These are phyloP conservation scores for Excoecaria cochinchinensis DNA, from an alignment of 345 rosid genomes.

Conservation along the genomic window DNA sequence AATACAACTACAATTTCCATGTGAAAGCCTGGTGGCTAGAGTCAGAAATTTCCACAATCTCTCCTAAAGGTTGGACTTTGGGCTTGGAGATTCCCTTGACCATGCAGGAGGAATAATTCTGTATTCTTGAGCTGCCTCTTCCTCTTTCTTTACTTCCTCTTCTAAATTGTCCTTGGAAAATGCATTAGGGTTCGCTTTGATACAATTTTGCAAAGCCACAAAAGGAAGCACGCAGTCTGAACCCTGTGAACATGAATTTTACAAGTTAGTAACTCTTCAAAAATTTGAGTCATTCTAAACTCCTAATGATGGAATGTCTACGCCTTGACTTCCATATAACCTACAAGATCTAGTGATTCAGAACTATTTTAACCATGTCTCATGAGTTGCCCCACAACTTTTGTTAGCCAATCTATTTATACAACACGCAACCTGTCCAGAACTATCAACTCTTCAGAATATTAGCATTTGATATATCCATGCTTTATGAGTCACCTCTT, in stretches of 20 bases:
- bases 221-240: slow-evolving; percentile 83
- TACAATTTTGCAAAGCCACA: slow-evolving; percentile 78
- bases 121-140: slow-evolving; percentile 50
- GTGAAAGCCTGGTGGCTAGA: neutral
- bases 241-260: slow-evolving; percentile 44
- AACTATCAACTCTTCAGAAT: neutral
- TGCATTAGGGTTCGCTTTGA: slow-evolving; percentile 69
- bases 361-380: neutral
- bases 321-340: neutral
- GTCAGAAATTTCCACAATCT: neutral
- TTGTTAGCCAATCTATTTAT: neutral
- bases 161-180: slow-evolving; percentile 57
- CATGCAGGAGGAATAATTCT: slow-evolving; percentile 65
- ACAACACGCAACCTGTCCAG: neutral
- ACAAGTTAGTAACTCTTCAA: neutral
- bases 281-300: slow-evolving; percentile 3
- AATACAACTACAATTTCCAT: neutral
- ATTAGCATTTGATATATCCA: neutral
- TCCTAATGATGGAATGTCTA: neutral
- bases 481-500: too few relatives aligned
- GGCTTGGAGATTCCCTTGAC: slow-evolving; percentile 48
- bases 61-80: slow-evolving; percentile 51
- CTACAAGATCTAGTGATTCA: neutral
- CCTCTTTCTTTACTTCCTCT: slow-evolving; percentile 43
- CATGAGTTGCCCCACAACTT: neutral